A percentile compares a stretch with the other conserved stretches of the same genome.
phyloP scores from a whole-genome alignment of 2,329 filamentous ascomycete genomes.

The Ceratocystis harringtonii region DNA sequence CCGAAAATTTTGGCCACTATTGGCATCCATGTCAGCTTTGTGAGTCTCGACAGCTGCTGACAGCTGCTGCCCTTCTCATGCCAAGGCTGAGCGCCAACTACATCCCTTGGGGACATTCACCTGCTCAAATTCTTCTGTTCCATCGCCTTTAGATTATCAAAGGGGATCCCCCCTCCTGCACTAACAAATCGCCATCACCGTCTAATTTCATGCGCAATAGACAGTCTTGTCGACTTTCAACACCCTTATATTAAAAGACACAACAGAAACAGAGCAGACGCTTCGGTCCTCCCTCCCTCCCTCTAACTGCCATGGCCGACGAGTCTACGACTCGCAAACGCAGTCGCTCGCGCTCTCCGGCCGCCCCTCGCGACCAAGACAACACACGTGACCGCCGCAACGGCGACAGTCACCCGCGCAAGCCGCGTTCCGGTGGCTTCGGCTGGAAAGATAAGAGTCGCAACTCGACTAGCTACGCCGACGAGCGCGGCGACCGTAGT shows the following conservation, averaged over 20 bases:
- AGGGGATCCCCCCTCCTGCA: not conserved
- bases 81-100: not conserved
- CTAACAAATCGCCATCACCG: too few species aligned
- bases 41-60: not conserved
- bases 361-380: slow-evolving; percentile 23
- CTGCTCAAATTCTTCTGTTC: not conserved
- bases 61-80: rapidly evolving
- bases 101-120: not conserved
- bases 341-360: not conserved
- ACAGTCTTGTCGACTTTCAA: too few species aligned
- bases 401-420: slow-evolving; percentile 23
- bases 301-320: not conserved
- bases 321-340: not conserved
- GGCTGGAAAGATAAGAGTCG: slow-evolving; percentile 39
- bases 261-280: not conserved
- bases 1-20: not conserved
- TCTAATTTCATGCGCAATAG: too few species aligned
- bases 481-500: slow-evolving; percentile 24
- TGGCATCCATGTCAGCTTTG: not conserved
- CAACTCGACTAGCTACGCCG: slow-evolving; percentile 28
- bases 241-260: not conserved
- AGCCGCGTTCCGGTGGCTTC: slow-evolving; percentile 29
- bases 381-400: slow-evolving; percentile 34
- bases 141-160: not conserved
- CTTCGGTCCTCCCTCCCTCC: not conserved